A percentile compares a stretch with the other conserved stretches of the same genome.
Conservation (phyloP, 495 filamentous ascomycete species). For the Filosporella fistucella region DNA sequence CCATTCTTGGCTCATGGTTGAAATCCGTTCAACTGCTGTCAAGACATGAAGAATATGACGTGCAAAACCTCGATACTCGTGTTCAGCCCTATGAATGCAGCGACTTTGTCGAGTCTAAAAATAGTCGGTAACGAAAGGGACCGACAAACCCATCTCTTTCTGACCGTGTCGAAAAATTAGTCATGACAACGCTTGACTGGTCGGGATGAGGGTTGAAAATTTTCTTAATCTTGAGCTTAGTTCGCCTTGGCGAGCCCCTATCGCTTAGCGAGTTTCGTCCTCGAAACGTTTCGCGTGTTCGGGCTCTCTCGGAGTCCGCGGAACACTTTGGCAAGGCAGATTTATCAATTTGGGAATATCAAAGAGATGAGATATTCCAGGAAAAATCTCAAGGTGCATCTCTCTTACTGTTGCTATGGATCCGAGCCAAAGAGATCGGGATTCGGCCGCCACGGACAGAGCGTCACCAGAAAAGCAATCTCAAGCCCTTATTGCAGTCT, state of each 20-base stretch:
- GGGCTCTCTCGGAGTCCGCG: background rate
- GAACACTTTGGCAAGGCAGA: background rate
- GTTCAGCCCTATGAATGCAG: no score
- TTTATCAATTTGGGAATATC: background rate
- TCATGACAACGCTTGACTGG: background rate
- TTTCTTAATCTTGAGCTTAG: background rate
- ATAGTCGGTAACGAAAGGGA: background rate
- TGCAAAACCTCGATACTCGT: no score
- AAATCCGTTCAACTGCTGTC: no score
- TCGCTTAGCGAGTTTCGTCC: background rate
- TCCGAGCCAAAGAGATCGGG: background rate
- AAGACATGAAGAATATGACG: no score
- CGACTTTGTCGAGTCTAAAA: no score
- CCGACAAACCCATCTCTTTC: no score
- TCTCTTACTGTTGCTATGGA: background rate
- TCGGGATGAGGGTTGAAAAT: background rate
- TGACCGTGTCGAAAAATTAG: background rate
- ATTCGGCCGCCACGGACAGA: background rate
- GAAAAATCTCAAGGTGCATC: background rate
- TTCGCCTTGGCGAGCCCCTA: background rate
- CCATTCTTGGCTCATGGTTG: no score
- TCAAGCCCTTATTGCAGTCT: background rate
- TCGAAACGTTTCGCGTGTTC: no score
- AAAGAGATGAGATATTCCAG: no score
- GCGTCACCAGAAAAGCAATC: background rate